These are phyloP conservation scores for Zangia roseola DNA, from an alignment of 768 basidiomycete species.

Conservation along the genomic window DNA sequence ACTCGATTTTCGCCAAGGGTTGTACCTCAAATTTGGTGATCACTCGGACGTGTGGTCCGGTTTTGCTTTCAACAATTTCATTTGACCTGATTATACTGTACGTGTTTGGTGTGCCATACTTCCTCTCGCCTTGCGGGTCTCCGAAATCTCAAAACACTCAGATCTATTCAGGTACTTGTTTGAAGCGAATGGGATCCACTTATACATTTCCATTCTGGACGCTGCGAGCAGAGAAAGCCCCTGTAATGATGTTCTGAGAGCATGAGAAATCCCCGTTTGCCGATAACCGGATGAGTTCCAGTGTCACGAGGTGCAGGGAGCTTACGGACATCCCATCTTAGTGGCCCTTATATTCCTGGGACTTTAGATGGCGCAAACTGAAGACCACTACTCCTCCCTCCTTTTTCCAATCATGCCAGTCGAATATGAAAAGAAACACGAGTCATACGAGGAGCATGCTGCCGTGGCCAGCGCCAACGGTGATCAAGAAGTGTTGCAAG, in stretches of 20 bases:
- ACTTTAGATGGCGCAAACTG: neutral
- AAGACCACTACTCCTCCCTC: neutral
- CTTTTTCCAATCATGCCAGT: slow-evolving; percentile 12
- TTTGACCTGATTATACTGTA: neutral
- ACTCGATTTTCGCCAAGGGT: no score
- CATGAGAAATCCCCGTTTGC: neutral
- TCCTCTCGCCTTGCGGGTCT: neutral
- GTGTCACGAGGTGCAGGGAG: neutral
- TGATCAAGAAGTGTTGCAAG: neutral
- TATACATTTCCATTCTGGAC: no score
- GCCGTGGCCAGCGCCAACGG: neutral
- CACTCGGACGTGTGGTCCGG: no score
- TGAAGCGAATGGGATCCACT: neutral
- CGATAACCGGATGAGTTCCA: neutral
- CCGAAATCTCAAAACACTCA: slow-evolving; percentile 1
- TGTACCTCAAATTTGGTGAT: no score
- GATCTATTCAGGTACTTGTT: neutral
- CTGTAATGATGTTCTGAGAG: no score
- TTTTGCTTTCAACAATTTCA: neutral
- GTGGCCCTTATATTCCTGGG: slow-evolving; percentile 1
- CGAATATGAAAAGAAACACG: slow-evolving; percentile 14
- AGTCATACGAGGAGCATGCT: slow-evolving; percentile 3
- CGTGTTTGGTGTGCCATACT: neutral
- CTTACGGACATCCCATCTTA: neutral
- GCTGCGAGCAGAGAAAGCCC: no score